A percentile compares a stretch with the other conserved stretches of the same genome.
Conservation (phyloP, 768 basidiomycete genomes). For the Xerocomus spinulosus region DNA sequence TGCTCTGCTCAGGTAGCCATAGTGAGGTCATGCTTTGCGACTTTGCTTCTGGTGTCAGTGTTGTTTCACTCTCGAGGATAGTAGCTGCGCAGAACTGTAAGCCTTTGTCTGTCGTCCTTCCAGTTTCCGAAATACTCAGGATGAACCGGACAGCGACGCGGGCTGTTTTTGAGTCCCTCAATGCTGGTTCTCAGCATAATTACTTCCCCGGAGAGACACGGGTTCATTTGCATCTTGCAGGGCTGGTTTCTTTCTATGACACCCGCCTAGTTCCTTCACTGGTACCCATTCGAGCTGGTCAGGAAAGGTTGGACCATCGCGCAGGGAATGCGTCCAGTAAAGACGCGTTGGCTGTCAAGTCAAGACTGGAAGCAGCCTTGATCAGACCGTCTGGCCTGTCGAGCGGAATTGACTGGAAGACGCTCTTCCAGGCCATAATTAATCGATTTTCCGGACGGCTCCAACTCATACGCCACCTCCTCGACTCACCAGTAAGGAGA, state of each 20-base stretch:
- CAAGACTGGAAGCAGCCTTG: slow-evolving; percentile 3
- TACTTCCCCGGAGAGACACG: slow-evolving; percentile 32
- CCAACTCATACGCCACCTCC: slow-evolving; percentile 20
- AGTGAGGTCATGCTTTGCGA: slow-evolving; percentile 52
- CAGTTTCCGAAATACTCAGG: not conserved
- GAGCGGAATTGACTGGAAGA: slow-evolving; percentile 31
- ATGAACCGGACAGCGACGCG: not conserved
- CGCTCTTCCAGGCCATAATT: slow-evolving; percentile 23
- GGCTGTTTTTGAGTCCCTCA: slow-evolving; percentile 3
- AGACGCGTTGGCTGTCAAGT: slow-evolving; percentile 11
- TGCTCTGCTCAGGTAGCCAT: slow-evolving; percentile 2
- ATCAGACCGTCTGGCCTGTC: slow-evolving; percentile 11
- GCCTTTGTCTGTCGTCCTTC: not conserved
- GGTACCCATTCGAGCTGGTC: slow-evolving; percentile 16
- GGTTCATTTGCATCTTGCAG: slow-evolving; percentile 28
- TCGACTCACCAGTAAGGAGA: slow-evolving; percentile 9
- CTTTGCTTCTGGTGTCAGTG: slow-evolving; percentile 37
- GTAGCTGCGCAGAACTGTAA: not conserved
- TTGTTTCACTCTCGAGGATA: slow-evolving; percentile 38
- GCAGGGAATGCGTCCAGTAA: slow-evolving; percentile 16
- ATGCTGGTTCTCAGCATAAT: slow-evolving; percentile 27
- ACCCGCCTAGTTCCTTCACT: slow-evolving; percentile 26
- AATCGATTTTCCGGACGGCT: slow-evolving; percentile 30
- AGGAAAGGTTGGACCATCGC: slow-evolving; percentile 28
- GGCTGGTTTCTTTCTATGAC: slow-evolving; percentile 35